A percentile compares a stretch with the other conserved stretches of the same genome.
phyloP scores from a whole-genome alignment of 495 filamentous ascomycete species.

The Penicillium pulvis region DNA sequence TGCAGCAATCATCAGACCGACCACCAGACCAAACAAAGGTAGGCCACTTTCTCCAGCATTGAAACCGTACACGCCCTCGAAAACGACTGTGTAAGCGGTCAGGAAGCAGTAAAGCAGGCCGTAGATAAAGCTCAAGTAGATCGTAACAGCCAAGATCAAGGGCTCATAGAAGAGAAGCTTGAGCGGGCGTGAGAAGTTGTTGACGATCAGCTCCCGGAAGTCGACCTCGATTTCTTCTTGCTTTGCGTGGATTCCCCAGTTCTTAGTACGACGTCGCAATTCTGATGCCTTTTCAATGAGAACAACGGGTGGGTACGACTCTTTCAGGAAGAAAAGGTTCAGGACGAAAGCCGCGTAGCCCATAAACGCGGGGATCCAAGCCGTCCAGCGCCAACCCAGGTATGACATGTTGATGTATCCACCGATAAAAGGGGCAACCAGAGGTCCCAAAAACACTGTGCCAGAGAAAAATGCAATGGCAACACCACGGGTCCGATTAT shows the following conservation, averaged over 20 bases:
- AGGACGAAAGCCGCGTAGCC: slow-evolving; percentile 70
- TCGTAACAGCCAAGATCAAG: slow-evolving; percentile 30
- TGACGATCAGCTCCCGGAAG: slow-evolving; percentile 57
- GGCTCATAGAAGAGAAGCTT: slow-evolving; percentile 32
- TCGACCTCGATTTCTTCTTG: slow-evolving; percentile 93
- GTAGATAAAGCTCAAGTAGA: slow-evolving; percentile 43
- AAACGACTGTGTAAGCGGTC: slow-evolving; percentile 47
- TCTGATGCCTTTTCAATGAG: slow-evolving; percentile 76
- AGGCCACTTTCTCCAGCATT: slow-evolving; percentile 42
- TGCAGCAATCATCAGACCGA: slow-evolving; percentile 42
- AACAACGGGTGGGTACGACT: slow-evolving; percentile 86
- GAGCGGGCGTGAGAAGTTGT: slow-evolving; percentile 38
- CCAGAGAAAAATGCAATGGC: slow-evolving; percentile 73
- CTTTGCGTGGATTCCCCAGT: slow-evolving; percentile 94
- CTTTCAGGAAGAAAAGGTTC: slow-evolving; percentile 73
- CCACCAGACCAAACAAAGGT: slow-evolving; percentile 46
- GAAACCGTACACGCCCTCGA: slow-evolving; percentile 41
- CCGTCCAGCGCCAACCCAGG: slow-evolving; percentile 87
- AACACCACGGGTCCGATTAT: slow-evolving; percentile 74
- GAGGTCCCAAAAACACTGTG: slow-evolving; percentile 81
- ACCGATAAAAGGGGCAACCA: slow-evolving; percentile 83
- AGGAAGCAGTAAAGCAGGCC: slow-evolving; percentile 49
- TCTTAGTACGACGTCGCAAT: slow-evolving; percentile 78
- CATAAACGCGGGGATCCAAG: slow-evolving; percentile 76
- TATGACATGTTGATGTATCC: slow-evolving; percentile 61